Base-by-base conservation (phyloP, 2,329 filamentous ascomycete genomes). In the Botrytis pseudocinerea region DNA sequence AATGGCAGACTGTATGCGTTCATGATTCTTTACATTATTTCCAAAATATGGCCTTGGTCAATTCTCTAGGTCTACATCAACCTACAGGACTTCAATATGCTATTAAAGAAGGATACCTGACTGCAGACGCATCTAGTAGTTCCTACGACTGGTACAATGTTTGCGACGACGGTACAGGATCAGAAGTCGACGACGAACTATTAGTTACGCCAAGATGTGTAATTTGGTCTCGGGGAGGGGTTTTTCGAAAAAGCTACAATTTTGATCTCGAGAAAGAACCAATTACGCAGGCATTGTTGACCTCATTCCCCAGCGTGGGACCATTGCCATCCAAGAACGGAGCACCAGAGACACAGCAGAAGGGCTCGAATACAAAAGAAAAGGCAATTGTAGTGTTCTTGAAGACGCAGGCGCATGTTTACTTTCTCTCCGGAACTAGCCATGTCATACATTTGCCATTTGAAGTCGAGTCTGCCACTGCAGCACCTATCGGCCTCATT, bases 401-500 rank as follows among this genome's bases (percentile, higher is more conserved):
- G 76, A 95, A 93, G 82, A 95, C 93, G 0, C 95, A 98, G 80
- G 94, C 93, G 35, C 95, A 98, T 80, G 90, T 99, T 76, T 97
- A 95, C 85, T 98, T 97, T 81, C 87, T 98, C 54, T 89, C 92
- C 2, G 95, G 95, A 32, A 91, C 93, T 48, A 96, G 89, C 80
- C 93, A 99, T 86, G 89, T 97, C 73, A 87, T 98, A 65, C 94
- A 97, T 81, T 89, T 99, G 80, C 95, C 95, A 2, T 99, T 99
- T 80, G 95, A 98, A 83, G 92, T 98, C 60, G 94, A 97, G 80
- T 90, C 90, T 70, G 94, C 93, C 44, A 93, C 95, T 81, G 90
- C 95, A 51, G 93, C 93, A 20, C 92, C 94, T 9, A 87, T 90
- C 46, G 96, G 96, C 40, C 87, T 98, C 68, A 87, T 99, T 32